phyloP scores from a whole-genome alignment of 2,329 filamentous ascomycete species.

The Plenodomus lindquistii region DNA sequence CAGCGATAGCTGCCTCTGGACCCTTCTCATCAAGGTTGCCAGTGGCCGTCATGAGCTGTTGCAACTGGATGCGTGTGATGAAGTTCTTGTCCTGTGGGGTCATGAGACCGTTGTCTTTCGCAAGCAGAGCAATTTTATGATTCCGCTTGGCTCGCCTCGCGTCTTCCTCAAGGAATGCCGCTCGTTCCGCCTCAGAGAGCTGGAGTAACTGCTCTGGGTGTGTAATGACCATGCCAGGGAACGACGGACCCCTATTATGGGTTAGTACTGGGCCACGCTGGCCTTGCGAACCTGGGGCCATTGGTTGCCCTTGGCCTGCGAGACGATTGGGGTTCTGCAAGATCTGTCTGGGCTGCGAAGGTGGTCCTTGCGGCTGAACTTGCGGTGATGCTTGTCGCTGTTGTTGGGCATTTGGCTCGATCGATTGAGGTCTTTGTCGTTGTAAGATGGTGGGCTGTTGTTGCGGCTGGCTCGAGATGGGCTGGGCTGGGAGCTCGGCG shows the following conservation, averaged over 20 bases:
- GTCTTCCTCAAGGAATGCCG: slow-evolving; percentile 83
- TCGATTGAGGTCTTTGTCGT: slow-evolving; percentile 33
- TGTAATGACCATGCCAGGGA: slow-evolving; percentile 58
- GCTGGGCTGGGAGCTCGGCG: slow-evolving; percentile 49
- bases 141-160: slow-evolving; percentile 95
- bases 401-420: slow-evolving; percentile 26
- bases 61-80: slow-evolving; percentile 94
- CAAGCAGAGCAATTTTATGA: slow-evolving; percentile 94
- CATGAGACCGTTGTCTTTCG: slow-evolving; percentile 96
- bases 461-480: slow-evolving; percentile 29
- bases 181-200: slow-evolving; percentile 81
- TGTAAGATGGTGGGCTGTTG: slow-evolving; percentile 44
- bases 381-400: slow-evolving; percentile 33
- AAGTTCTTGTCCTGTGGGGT: slow-evolving; percentile 99
- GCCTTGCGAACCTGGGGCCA: slow-evolving; percentile 31
- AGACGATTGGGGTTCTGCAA: slow-evolving; percentile 77
- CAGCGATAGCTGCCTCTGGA: slow-evolving; percentile 77
- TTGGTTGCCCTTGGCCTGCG: slow-evolving; percentile 48
- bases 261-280: slow-evolving; percentile 39
- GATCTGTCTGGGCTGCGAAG: slow-evolving; percentile 67
- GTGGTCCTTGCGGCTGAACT: slow-evolving; percentile 47
- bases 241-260: slow-evolving; percentile 54
- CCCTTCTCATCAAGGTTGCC: slow-evolving; percentile 82
- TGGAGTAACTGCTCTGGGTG: slow-evolving; percentile 75
- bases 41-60: slow-evolving; percentile 91